Base-by-base conservation (phyloP, 108 stramenopile genomes). In the Cyclotella atomus region DNA sequence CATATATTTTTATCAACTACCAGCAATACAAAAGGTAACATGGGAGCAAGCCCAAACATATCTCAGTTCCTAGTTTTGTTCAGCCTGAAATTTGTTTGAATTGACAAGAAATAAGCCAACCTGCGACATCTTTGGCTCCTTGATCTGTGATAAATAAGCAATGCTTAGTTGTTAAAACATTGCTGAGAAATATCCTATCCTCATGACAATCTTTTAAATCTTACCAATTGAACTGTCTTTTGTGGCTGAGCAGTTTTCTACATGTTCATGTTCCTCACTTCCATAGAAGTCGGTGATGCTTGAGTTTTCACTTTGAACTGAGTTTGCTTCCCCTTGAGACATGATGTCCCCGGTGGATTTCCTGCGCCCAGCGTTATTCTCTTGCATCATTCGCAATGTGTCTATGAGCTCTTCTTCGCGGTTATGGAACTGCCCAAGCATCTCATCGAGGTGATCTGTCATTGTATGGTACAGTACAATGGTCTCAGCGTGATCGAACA, bases 311-410 rank as follows among this genome's bases (percentile, higher is more conserved):
- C 12, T 41, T 12, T 41, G 38, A 41, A 41, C 38, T 41, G 38
- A 41, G 6, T 41, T 41, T n/a, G n/a, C n/a, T n/a, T n/a, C n/a
- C n/a, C n/a, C n/a, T n/a, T n/a, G n/a, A n/a, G n/a, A n/a, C n/a
- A n/a, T n/a, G n/a, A n/a, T n/a, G n/a, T n/a, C n/a, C 38, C 38
- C 12, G 38, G 38, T 41, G 38, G 7, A 41, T 9, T 41, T 7
- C 38, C 38, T 41, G 38, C 12, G 38, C 38, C 38, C 55, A 24
- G 81, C 61, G 30, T 70, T 66, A 9, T 76, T 61, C 56, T 85
- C 84, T 55, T 85, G 79, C 84, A 85, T 85, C 9, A 71, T 81
- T 44, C 76, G 44, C 12, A 85, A 71, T 12, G 84, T 81, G 16
- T 73, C 64, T 23, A 85, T 14, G 16, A 85, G 76, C 34, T 85